Percentiles rank a stretch among this genome's conserved stretches.
These are phyloP conservation scores for Cladosporium sp. DNA, from an alignment of 2,329 filamentous ascomycete species.

Conservation along the genomic window DNA sequence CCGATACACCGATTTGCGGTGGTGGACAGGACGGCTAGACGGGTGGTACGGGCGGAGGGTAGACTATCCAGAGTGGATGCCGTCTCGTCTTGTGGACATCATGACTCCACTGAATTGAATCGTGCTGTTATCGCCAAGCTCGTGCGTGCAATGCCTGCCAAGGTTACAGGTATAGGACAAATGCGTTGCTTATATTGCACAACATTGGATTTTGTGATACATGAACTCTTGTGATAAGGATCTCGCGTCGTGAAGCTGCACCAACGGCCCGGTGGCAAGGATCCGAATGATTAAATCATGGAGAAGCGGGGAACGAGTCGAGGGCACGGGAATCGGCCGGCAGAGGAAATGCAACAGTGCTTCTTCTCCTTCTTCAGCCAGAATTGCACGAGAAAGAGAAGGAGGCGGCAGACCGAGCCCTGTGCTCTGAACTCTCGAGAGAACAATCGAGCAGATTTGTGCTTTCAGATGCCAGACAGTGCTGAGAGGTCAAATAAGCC, in stretches of 20 bases:
- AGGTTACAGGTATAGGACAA: background rate
- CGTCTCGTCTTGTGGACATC: background rate
- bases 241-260: background rate
- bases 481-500: background rate
- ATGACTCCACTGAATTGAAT: slow-evolving; percentile 1
- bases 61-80: background rate
- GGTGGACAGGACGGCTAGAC: slow-evolving; percentile 4
- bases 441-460: background rate
- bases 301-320: slow-evolving; percentile 1
- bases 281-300: background rate
- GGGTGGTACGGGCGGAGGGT: background rate
- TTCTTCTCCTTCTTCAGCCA: background rate
- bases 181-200: background rate
- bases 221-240: background rate
- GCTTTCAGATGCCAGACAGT: too few relatives aligned
- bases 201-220: background rate
- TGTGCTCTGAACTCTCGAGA: background rate
- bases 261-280: slow-evolving; percentile 3
- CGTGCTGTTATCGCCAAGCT: background rate
- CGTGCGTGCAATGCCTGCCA: background rate
- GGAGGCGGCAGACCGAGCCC: background rate
- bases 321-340: background rate
- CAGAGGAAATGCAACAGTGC: background rate
- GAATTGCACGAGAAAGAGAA: background rate
- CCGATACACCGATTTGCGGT: background rate